Evolutionary conservation across 805 yeast species (phyloP), one percentile per base, ranked within the genome.

Genomic region (Kodamaea fukazawae): DNA sequence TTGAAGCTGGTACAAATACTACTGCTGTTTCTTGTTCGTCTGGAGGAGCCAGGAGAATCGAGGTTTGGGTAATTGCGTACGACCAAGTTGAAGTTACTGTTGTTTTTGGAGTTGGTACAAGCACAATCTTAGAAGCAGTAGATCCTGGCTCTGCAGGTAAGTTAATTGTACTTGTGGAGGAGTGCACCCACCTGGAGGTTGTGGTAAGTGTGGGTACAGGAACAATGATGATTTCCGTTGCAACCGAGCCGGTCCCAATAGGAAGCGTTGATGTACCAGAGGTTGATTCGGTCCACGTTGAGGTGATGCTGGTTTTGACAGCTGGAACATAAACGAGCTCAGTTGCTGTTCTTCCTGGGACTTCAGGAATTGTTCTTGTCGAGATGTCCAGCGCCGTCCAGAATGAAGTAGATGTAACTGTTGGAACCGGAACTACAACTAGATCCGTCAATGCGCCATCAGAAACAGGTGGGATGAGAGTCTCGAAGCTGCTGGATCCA

Each of bases 301-400:
- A 31, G 10, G 34, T 31, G 7, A 31, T 11, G 11, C 23, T 31
- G 17, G 34, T 31, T 13, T 31, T 16, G 9, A 23, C 12, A 17
- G 32, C 14, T 15, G 45, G 45, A 13, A 37, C 42, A 23, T 41
- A 39, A 15, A 41, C 32, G 16, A 41, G 29, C n/a, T 38, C 41
- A 6, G 45, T 38, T 7, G 17, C 41, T 14, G 45, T 42, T 7
- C 32, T 42, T 7, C 39, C 40, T 23, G 34, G 39, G 4, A 30
- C 10, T 27, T 30, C 11, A 4, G 60, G 59, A 15, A 51, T 53
- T 18, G 41, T 42, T 14, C 53, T 57, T n/a, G 42, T 49, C 18
- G 52, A 53, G 3, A 58, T 55, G 37, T 38, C 47, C 6, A 60
- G 55, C 14, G 41, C 45, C 3, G 39, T 40, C 12, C 44, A 18